Conservation (phyloP, 148 eudicot species). For the Polygonum maritimum region DNA sequence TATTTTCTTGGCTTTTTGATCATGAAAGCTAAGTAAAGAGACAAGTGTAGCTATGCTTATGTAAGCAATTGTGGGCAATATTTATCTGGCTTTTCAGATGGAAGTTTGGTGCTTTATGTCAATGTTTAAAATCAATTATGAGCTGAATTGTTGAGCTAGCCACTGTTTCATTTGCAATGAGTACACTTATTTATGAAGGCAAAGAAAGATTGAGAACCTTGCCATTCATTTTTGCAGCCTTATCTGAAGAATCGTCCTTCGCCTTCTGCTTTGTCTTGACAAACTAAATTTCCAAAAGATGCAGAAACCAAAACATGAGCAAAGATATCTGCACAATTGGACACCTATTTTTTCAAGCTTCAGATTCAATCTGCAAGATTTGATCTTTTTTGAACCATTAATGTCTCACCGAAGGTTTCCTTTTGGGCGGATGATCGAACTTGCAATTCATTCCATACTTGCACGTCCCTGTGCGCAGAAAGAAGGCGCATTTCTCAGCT, state of each 20-base stretch:
- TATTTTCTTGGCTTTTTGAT: too few relatives aligned
- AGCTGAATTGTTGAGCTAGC: too few relatives aligned
- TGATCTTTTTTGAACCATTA: too few relatives aligned
- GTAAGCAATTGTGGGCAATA: too few relatives aligned
- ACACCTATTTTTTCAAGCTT: too few relatives aligned
- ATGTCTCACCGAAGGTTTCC: constrained; percentile 28
- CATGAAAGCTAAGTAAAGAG: too few relatives aligned
- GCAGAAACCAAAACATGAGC: neutral
- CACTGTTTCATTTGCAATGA: too few relatives aligned
- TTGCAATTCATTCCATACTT: constrained; percentile 51
- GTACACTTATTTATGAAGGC: neutral
- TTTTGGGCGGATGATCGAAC: constrained; percentile 35
- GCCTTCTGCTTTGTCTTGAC: neutral
- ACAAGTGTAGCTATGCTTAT: too few relatives aligned
- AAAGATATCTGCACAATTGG: neutral
- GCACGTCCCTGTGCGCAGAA: constrained; percentile 47
- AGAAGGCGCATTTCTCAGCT: constrained; percentile 46
- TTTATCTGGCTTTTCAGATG: too few relatives aligned
- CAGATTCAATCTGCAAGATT: too few relatives aligned
- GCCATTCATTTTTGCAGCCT: neutral
- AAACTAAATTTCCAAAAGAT: neutral
- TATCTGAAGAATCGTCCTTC: neutral
- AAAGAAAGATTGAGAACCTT: constrained; percentile 3
- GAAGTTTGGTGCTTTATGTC: too few relatives aligned
- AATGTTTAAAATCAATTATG: too few relatives aligned